Evolutionary conservation across 345 rosid species (phyloP), one percentile per base, ranked within the genome.

Genomic region (Salix brachista): DNA sequence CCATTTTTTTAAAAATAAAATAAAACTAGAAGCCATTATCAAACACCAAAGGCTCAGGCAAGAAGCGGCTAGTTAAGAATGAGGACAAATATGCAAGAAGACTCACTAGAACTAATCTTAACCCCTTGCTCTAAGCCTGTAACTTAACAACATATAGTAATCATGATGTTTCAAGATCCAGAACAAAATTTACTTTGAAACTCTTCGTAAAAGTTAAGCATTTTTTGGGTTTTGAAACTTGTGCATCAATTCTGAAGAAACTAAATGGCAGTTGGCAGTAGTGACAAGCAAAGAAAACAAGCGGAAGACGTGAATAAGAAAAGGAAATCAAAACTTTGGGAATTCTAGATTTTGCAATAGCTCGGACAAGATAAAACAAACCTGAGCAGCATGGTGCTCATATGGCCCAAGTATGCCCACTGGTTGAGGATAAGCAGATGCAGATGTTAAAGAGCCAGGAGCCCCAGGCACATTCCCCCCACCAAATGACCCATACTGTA

Each of bases 381-480:
- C 95, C 95, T 89, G 92, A 37, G 84, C 85, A 71, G 79, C 71
- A 75, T 77, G 87, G 48, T 89, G 92, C 75, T 91, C 92, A 48
- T 89, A 87, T n/a, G 92, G 80, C 77, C 95, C 92, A 82, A 89
- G 90, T 75, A 91, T 91, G 75, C 92, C 92, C 90, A 85, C 82
- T 19, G 88, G 83, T 66, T 85, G 94, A 79, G 91, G 87, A 85
- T 90, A 90, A 46, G 83, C 79, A 28, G 84, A 65, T 75, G 87
- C 73, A 3, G 91, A 81, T 25, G 85, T 32, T 48, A 84, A 73
- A 73, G 90, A 84, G 75, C 79, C 87, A 65, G 67, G 85, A 74
- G 79, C 80, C 8, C 85, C 87, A 32, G 89, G 69, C 28, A 83
- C 23, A 62, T 68, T 81, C 61, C 78, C 86, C 60, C 88, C 91